A percentile compares a stretch with the other conserved stretches of the same genome.
These are phyloP conservation scores for Gossypium raimondii DNA, from an alignment of 345 rosid genomes.

Conservation along the genomic window DNA sequence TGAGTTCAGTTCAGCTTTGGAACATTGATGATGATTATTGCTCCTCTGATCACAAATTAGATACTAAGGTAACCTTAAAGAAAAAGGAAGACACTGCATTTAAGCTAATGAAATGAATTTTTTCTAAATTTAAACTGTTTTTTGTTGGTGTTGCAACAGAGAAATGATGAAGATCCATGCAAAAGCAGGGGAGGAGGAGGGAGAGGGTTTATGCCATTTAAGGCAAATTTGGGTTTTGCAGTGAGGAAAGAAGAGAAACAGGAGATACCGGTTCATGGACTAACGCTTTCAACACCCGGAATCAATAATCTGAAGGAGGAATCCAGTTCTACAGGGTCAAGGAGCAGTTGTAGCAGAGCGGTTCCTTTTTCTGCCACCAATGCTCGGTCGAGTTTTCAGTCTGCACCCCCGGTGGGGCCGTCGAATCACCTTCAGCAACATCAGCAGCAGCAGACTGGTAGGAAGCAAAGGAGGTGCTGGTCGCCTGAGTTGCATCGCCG, in stretches of 20 bases:
- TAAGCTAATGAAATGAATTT: constrained; percentile 7
- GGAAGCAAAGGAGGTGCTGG: constrained; percentile 98
- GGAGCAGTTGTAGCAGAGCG: constrained; percentile 36
- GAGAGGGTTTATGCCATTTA: constrained; percentile 42
- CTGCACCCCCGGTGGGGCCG: constrained; percentile 27
- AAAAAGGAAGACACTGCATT: not conserved
- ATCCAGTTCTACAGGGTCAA: constrained; percentile 41
- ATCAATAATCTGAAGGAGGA: constrained; percentile 54
- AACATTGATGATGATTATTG: constrained; percentile 32
- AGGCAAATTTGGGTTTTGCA: constrained; percentile 24
- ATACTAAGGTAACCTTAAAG: constrained; percentile 37
- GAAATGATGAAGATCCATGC: constrained; percentile 35
- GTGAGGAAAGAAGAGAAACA: constrained; percentile 30
- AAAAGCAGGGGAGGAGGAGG: constrained; percentile 30
- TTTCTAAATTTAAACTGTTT: not conserved
- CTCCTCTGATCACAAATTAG: constrained; percentile 28
- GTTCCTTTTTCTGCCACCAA: constrained; percentile 37
- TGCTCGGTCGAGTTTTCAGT: constrained; percentile 30
- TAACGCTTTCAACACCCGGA: constrained; percentile 52
- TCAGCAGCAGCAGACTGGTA: constrained; percentile 45
- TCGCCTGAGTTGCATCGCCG: constrained; percentile 86
- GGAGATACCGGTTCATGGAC: constrained; percentile 32
- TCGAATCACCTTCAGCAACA: constrained; percentile 26
- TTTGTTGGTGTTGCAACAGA: constrained; percentile 31
- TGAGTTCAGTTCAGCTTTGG: constrained; percentile 71